phyloP scores from a whole-genome alignment of 2,329 filamentous ascomycete species.

The Colletotrichum sojae region DNA sequence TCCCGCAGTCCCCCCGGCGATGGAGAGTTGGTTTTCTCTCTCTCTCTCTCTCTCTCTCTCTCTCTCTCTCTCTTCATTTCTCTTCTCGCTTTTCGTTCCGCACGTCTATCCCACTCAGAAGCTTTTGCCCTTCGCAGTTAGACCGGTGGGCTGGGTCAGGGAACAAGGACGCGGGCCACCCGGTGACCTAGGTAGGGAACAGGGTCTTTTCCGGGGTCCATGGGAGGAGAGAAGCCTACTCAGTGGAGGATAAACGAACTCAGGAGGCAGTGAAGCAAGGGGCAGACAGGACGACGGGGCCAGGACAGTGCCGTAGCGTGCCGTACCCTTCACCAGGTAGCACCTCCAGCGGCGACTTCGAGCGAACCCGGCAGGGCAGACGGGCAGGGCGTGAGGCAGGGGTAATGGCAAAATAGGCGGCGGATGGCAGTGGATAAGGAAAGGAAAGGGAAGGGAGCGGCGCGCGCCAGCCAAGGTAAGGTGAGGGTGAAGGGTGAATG shows the following conservation, averaged over 20 bases:
- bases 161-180: neutral
- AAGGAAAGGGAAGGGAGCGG: constrained; percentile 10
- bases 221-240: neutral
- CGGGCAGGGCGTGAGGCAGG: neutral
- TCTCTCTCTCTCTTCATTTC: too few species aligned
- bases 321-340: neutral
- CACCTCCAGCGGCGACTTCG: constrained; percentile 16
- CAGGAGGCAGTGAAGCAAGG: neutral
- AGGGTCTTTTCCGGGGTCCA: neutral
- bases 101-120: constrained; percentile 8
- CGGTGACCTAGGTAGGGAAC: neutral
- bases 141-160: neutral
- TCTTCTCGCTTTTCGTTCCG: neutral
- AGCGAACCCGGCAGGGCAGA: constrained; percentile 17
- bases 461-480: constrained; percentile 4
- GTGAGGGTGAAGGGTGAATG: neutral
- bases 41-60: too few species aligned
- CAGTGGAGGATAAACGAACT: neutral
- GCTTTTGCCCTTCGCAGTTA: neutral
- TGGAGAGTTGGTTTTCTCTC: neutral
- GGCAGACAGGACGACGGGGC: constrained; percentile 6
- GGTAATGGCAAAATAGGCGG: constrained; percentile 4
- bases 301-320: neutral
- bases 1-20: constrained; percentile 7
- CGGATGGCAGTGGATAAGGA: neutral